These are phyloP conservation scores for Calonectria hongkongensis DNA, from an alignment of 2,329 filamentous ascomycete genomes.

Conservation along the genomic window DNA sequence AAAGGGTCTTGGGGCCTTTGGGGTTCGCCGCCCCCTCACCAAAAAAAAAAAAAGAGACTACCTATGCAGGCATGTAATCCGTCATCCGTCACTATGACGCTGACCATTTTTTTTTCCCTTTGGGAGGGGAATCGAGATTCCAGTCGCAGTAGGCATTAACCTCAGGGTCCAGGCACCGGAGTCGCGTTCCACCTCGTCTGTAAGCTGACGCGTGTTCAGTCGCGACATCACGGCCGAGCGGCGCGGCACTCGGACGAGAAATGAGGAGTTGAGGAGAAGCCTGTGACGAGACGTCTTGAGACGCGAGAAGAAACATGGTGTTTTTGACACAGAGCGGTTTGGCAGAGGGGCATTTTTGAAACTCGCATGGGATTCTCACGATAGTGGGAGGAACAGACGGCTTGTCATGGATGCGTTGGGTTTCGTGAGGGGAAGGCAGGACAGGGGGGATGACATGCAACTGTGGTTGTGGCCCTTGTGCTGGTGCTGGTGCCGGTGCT, in stretches of 20 bases:
- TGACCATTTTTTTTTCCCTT: slow-evolving; percentile 25
- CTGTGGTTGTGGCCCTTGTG: slow-evolving; percentile 23
- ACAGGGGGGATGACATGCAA: slow-evolving; percentile 26
- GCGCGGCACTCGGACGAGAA: not conserved
- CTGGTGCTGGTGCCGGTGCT: no score
- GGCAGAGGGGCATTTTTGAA: slow-evolving; percentile 24
- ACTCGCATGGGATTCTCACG: slow-evolving; percentile 30
- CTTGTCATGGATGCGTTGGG: slow-evolving; percentile 18
- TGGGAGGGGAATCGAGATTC: slow-evolving; percentile 55
- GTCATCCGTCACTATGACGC: slow-evolving; percentile 54
- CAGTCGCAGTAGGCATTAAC: slow-evolving; percentile 50
- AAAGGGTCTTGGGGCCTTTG: slow-evolving; percentile 48
- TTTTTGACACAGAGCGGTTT: slow-evolving; percentile 15
- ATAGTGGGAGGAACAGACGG: not conserved
- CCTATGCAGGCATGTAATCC: slow-evolving; percentile 38
- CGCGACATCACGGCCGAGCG: slow-evolving; percentile 29
- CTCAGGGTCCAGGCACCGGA: slow-evolving; percentile 56
- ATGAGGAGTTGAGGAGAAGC: slow-evolving; percentile 5
- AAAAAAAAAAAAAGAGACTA: slow-evolving; percentile 5
- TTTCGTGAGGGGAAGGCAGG: slow-evolving; percentile 21
- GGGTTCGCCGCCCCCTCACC: slow-evolving; percentile 35
- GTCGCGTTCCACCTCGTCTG: slow-evolving; percentile 39
- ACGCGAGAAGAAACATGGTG: slow-evolving; percentile 1
- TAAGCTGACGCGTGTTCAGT: slow-evolving; percentile 37
- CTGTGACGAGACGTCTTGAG: not conserved